A percentile compares a stretch with the other conserved stretches of the same genome.
phyloP scores from a whole-genome alignment of 1,284 basidiomycete species.

The Ustilago sp. region DNA sequence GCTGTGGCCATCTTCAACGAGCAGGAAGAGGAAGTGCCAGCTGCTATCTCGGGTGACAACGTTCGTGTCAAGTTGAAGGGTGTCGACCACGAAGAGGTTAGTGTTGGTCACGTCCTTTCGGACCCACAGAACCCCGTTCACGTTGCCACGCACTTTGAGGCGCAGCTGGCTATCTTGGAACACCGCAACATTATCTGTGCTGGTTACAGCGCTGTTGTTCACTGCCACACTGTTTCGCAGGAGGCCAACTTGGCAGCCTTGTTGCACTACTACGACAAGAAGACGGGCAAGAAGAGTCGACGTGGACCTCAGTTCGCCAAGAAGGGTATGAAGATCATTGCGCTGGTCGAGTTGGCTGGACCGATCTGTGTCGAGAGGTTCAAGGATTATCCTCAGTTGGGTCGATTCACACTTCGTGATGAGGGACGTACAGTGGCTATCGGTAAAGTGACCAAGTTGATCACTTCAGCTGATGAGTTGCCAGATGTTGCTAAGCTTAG shows the following conservation, averaged over 20 bases:
- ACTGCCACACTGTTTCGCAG: conserved; percentile 67
- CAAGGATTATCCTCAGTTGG: conserved; percentile 68
- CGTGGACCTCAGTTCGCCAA: conserved; percentile 66
- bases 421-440: conserved; percentile 68
- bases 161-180: conserved; percentile 69
- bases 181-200: conserved; percentile 69
- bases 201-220: conserved; percentile 68
- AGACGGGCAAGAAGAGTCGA: conserved; percentile 69
- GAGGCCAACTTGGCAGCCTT: conserved; percentile 62
- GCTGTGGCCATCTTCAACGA: conserved; percentile 66
- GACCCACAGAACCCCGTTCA: conserved; percentile 64
- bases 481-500: conserved; percentile 60
- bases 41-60: conserved; percentile 69
- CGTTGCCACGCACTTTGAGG: conserved; percentile 67
- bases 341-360: conserved; percentile 64
- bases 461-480: conserved; percentile 52
- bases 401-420: conserved; percentile 68
- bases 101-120: conserved; percentile 64
- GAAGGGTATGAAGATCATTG: conserved; percentile 69
- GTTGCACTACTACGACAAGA: conserved; percentile 70
- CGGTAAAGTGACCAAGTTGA: conserved; percentile 68
- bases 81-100: conserved; percentile 66
- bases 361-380: conserved; percentile 67
- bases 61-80: conserved; percentile 69
- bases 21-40: conserved; percentile 68